These are phyloP conservation scores for Chenopodium formosanum DNA, from an alignment of 148 eudicot species.

Conservation along the genomic window DNA sequence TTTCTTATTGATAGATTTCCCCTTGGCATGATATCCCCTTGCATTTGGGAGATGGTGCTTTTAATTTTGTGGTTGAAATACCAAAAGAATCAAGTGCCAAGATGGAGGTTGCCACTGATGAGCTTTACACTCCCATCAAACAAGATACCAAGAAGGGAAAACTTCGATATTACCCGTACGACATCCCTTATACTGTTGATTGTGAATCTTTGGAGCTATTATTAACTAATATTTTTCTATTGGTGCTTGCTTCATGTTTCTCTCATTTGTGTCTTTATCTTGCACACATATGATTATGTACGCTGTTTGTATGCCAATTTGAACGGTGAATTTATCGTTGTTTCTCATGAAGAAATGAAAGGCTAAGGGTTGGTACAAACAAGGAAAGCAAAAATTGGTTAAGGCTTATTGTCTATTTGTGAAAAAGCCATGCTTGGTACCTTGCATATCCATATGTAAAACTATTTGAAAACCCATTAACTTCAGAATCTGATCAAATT, in stretches of 20 bases:
- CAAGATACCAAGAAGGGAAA: conserved; percentile 98
- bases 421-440: neutral
- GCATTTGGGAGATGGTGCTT: conserved; percentile 79
- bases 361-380: neutral
- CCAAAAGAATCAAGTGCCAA: conserved; percentile 97
- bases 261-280: neutral
- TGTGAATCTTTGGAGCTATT: neutral
- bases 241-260: neutral
- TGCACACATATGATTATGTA: neutral
- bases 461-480: neutral
- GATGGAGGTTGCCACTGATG: conserved; percentile 99
- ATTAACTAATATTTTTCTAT: neutral
- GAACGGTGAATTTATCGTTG: neutral
- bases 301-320: neutral
- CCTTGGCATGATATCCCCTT: conserved; percentile 98
- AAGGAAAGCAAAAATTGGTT: neutral
- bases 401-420: neutral
- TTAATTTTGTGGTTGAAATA: conserved; percentile 87
- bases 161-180: conserved; percentile 96
- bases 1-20: conserved; percentile 55
- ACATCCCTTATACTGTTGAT: conserved; percentile 6
- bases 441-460: neutral
- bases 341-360: neutral
- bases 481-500: neutral
- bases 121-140: conserved; percentile 77